Evolutionary conservation across 768 basidiomycete species (phyloP).

Genomic region (Neoboletus brunneissimus): DNA sequence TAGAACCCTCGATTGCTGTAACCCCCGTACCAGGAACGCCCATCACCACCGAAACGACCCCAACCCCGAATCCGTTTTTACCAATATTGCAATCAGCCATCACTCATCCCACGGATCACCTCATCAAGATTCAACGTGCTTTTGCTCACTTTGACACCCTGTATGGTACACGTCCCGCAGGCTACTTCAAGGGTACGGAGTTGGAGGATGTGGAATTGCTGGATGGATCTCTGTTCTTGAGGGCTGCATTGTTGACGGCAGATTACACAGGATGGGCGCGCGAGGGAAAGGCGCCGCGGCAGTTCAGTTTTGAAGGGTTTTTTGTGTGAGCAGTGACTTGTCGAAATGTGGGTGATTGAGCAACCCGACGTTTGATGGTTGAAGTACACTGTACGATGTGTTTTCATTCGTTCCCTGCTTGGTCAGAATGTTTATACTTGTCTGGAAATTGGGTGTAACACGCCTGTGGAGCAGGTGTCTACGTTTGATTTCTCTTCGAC

Average conservation of each 20-base stretch:
- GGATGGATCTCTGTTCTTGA: constrained; percentile 37
- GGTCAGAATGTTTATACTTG: too few species aligned
- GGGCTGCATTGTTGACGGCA: constrained; percentile 29
- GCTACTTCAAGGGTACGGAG: constrained; percentile 30
- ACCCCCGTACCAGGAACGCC: background rate
- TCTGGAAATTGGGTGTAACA: too few species aligned
- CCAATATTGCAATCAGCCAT: constrained; percentile 39
- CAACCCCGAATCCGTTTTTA: constrained; percentile 38
- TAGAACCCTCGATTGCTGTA: constrained; percentile 10
- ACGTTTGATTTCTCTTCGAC: too few species aligned
- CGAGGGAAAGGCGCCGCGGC: constrained; percentile 30
- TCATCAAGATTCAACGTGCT: constrained; percentile 33
- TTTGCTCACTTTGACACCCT: constrained; percentile 35
- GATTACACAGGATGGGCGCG: constrained; percentile 39
- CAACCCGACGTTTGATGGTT: too few species aligned
- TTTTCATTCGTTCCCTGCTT: too few species aligned
- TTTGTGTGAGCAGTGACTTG: background rate
- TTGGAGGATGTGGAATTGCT: constrained; percentile 32
- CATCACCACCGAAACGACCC: constrained; percentile 10
- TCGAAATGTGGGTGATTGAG: too few species aligned
- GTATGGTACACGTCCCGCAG: constrained; percentile 27
- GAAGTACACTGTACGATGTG: too few species aligned
- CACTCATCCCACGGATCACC: constrained; percentile 34
- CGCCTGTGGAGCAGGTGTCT: too few species aligned
- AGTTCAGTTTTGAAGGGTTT: constrained; percentile 32